Base-by-base conservation (phyloP, 441 rosid species). In the Cnidoscolus chayamansa region DNA sequence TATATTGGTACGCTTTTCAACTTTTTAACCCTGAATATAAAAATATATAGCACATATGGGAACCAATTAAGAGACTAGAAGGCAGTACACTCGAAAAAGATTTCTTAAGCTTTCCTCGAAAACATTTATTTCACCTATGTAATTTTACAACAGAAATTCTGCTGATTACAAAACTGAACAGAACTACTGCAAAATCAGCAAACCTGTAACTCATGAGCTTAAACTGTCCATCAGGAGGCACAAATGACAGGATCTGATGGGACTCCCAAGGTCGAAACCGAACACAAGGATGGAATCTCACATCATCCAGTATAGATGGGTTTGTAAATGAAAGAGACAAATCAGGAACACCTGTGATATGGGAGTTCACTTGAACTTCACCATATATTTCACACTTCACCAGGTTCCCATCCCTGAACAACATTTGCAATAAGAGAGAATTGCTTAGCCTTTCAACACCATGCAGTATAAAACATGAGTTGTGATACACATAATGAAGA, bases 201-300 rank as follows among this genome's bases (percentile, higher is more conserved):
- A 30, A 89, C 98, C 97, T 92, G 90, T 94, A 94, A 84, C 89
- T 90, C 98, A 94, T 90, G 82, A 92, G 98, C 85, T 84, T 93
- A 80, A 94, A 94, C 74, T 81, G 86, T 68, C 99, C 98, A 81
- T 95, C 99, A 60, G 99, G 98, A 79, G 99, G 99, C 56, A 95
- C 91, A 83, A 95, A 95, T 47, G 99, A 91, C 60, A 95, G 85
- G 74, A 91, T 77, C 79, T 93, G 98, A 85, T 87, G 87, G 47
- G 98, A 86, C 72, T 93, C 98, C 99, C 99, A 90, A 10, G 94
- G 97, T 63, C 91, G 88, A 79, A 84, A 93, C 17, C 97, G 96
- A 63, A 95, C 94, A 80, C 95, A 89, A 7, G 99, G 95, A 82
- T 95, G 99, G 69, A 95, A 93, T 70, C 96, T 86, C 69, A 85